Conservation (phyloP, 352 stramenopile species). For the Phytophthora pluvialis region DNA sequence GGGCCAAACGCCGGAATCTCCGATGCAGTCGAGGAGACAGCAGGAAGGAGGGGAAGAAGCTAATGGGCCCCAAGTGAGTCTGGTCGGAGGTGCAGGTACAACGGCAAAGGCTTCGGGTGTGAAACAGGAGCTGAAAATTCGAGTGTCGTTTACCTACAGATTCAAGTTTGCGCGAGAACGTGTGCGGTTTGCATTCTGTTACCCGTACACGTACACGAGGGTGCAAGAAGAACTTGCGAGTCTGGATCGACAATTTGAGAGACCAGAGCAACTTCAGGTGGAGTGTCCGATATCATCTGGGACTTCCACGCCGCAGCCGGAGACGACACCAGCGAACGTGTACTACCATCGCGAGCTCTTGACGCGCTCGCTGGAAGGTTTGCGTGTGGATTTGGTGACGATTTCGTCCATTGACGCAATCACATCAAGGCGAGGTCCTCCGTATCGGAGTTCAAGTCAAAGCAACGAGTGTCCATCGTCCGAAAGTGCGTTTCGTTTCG, state of each 20-base stretch:
- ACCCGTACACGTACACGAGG: constrained; percentile 86
- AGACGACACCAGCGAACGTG: constrained; percentile 37
- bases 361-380: constrained; percentile 64
- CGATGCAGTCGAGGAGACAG: constrained; percentile 23
- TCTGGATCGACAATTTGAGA: constrained; percentile 42
- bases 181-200: constrained; percentile 81
- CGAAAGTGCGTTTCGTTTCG: constrained; percentile 38
- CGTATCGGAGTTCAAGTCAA: constrained; percentile 19
- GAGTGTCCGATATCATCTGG: background rate
- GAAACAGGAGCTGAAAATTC: constrained; percentile 52
- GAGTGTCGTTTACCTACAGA: constrained; percentile 64
- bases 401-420: constrained; percentile 80
- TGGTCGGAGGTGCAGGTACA: background rate
- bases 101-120: background rate
- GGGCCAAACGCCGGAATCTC: constrained; percentile 2
- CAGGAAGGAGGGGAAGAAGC: constrained; percentile 35
- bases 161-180: constrained; percentile 64
- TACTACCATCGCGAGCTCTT: constrained; percentile 88
- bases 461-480: constrained; percentile 29
- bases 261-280: background rate
- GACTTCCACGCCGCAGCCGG: background rate
- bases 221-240: constrained; percentile 53
- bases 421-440: constrained; percentile 11
- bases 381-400: constrained; percentile 80
- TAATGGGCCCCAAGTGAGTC: constrained; percentile 25